Conservation (phyloP, 179 eudicot species). For the Silene noctiflora region DNA sequence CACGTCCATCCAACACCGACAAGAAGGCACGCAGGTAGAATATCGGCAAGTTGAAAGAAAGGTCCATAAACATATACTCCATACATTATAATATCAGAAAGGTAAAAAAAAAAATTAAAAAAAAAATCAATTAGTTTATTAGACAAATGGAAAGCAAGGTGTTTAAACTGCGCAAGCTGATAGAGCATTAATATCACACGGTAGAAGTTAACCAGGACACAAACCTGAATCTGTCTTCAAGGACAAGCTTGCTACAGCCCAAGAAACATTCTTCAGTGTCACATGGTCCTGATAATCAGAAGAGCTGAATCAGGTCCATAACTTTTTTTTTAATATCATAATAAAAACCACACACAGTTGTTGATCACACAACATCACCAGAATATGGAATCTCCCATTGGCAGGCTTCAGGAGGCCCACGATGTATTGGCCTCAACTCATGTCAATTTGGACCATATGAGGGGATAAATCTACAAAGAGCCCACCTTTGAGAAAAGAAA, state of each 20-base stretch:
- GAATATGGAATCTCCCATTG: not conserved
- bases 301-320: constrained; percentile 16
- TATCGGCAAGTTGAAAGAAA: not conserved
- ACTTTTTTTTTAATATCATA: constrained; percentile 9
- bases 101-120: not conserved
- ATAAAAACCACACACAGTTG: not conserved
- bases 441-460: not conserved
- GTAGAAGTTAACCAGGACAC: not conserved
- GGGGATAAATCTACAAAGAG: not conserved
- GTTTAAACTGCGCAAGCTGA: not conserved
- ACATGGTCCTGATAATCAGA: constrained; percentile 44
- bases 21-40: not conserved
- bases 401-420: not conserved
- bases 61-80: constrained; percentile 1
- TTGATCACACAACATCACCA: not conserved
- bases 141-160: not conserved
- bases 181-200: constrained; percentile 11
- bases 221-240: constrained; percentile 52
- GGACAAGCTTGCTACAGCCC: constrained; percentile 62
- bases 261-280: constrained; percentile 62
- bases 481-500: not conserved
- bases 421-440: constrained; percentile 1
- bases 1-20: not conserved
- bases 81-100: not conserved
- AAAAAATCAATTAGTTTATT: not conserved